These are phyloP conservation scores for Cadophora sp. DNA, from an alignment of 2,329 filamentous ascomycete species.

Conservation along the genomic window DNA sequence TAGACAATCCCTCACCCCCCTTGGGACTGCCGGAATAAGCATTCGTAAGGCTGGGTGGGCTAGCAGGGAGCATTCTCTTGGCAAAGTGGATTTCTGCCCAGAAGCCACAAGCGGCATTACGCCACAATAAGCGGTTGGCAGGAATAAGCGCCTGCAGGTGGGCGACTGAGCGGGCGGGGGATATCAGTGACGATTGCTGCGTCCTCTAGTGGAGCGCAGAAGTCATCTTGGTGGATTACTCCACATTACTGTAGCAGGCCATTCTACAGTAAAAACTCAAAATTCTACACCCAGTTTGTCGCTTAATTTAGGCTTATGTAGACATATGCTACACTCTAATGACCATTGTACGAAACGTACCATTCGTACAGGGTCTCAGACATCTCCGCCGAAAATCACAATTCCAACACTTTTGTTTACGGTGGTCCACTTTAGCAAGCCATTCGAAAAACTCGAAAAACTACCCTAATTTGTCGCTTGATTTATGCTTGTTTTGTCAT, in stretches of 20 bases:
- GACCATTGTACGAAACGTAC: too few species aligned
- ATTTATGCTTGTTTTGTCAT: not conserved
- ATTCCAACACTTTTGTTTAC: too few species aligned
- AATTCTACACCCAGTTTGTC: not conserved
- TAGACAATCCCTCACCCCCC: too few species aligned
- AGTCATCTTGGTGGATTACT: not conserved
- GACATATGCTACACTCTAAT: not conserved
- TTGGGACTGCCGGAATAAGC: too few species aligned
- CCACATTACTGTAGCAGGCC: conserved; percentile 1
- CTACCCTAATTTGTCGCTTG: not conserved
- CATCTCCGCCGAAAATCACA: not conserved
- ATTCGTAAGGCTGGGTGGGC: too few species aligned
- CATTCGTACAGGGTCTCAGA: conserved; percentile 8
- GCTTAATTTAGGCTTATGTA: not conserved
- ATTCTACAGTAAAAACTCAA: not conserved
- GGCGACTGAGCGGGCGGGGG: too few species aligned
- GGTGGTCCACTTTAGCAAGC: conserved; percentile 8
- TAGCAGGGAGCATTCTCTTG: too few species aligned
- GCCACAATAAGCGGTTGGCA: too few species aligned
- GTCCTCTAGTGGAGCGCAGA: not conserved
- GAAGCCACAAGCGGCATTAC: too few species aligned
- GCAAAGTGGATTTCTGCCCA: too few species aligned
- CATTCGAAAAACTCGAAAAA: not conserved
- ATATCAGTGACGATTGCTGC: too few species aligned
- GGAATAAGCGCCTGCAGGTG: too few species aligned